Evolutionary conservation across 1,284 basidiomycete genomes (phyloP), one percentile per base, ranked within the genome.

Genomic region (Trichosporon sp.): DNA sequence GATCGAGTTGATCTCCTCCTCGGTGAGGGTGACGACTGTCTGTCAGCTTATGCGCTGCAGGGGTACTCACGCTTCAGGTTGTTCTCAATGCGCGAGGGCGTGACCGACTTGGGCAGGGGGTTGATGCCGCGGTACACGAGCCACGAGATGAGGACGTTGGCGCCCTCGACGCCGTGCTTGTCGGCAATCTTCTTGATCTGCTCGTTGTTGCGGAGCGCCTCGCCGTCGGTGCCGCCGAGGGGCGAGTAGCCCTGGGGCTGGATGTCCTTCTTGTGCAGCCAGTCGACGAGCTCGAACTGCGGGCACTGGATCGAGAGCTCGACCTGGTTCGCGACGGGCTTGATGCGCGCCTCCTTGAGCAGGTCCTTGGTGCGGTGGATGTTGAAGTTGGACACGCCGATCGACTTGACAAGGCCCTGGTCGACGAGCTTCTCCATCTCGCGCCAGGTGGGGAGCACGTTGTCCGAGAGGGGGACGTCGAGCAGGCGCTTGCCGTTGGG

Each of bases 221-320:
- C 89, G 75, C 89, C 87, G 70, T 76, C 77, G 76, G 90, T 88
- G 32, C 91, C 92, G 65, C 91, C 83, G 3, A 92, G 86, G 11
- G 91, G 91, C 53, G 91, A 92, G 83, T 92, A 92, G 21, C 90
- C 90, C 77, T 92, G 88, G 18, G 92, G 86, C 11, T 91, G 84
- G 64, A 92, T 80, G 53, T 85, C 84, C 71, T 90, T 86, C 68
- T 88, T 79, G 70, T 81, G 72, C 73, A 86, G 69, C 74, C 89
- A 91, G 83, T 88, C 85, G 68, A 92, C 82, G 42, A 95, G 86
- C 75, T 93, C 91, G 0, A 89, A 89, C 80, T 95, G 92, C 21
- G 93, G 91, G 80, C 90, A 89, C 86, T 88, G 91, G 80, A 88
- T 91, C 81, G 87, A 92, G 34, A 94, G 86, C 78, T 95, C 93